Evolutionary conservation across 78 protist genomes (phyloP), one percentile per base, ranked within the genome.

Genomic region (Planoprotostelium fungivorum): DNA sequence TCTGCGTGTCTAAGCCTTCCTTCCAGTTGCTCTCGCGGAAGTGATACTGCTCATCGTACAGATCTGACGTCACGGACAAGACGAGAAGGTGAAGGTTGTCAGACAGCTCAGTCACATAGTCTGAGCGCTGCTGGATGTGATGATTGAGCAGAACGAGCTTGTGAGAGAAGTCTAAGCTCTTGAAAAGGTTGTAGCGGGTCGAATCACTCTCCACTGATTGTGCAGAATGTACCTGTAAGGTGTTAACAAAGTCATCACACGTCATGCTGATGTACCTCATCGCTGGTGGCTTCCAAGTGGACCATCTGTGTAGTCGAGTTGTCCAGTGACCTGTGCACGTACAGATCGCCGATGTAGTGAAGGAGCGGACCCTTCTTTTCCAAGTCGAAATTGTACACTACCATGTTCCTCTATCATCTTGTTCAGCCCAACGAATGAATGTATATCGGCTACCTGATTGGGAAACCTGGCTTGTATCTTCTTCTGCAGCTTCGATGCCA

Each of bases 301-400:
- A 86, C 88, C 34, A 91, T 38, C 29, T 91, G 94, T 9, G 94
- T 51, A 29, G 90, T 39, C 31, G 90, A 87, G 1, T 83, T 37
- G 83, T 91, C 94, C 1, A 91, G 83, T 38, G 94, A 91, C 34
- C 94, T 84, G 28, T 91, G 91, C 0, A 91, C 85, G 38, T 91
- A 88, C 5, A 91, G 28, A 37, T 73, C 86, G 37, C 94, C 94
- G 38, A 91, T 9, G 16, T 83, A 86, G 73, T 83, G 39, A 37
- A 38, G 86, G 85, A 83, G 31, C 38, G 63, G 63, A 31, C 91
- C 91, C 25, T 34, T 9, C 86, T 84, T 28, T 5, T 89, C 63
- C 35, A 84, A 88, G 23, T 38, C 34, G 51, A 28, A 84, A 34
- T 91, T 90, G 37, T 88, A 91, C 25, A 88, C 91, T 9, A 91